phyloP scores from a whole-genome alignment of 2,329 filamentous ascomycete genomes.

The Kalaharituber pfeilii region DNA sequence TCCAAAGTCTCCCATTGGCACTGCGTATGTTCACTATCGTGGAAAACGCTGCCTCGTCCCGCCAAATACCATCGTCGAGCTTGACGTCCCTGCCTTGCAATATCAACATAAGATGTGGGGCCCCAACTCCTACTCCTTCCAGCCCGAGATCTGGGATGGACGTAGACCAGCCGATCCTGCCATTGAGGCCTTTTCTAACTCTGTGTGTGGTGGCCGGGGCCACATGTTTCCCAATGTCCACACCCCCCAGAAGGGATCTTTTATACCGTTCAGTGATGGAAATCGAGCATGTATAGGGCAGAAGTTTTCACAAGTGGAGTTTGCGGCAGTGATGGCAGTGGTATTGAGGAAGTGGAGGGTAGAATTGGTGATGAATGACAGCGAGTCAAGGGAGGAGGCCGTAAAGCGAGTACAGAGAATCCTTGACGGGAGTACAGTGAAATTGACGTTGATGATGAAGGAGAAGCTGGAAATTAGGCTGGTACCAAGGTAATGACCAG shows the following conservation, averaged over 20 bases:
- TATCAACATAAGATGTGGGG: background rate
- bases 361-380: background rate
- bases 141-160: background rate
- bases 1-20: background rate
- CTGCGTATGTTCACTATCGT: no score
- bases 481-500: background rate
- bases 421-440: background rate
- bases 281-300: background rate
- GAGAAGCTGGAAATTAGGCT: background rate
- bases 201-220: background rate
- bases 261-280: background rate
- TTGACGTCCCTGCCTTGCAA: background rate
- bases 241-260: slow-evolving; percentile 4
- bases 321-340: background rate
- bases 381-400: background rate
- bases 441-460: background rate
- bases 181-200: background rate
- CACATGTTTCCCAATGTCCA: background rate
- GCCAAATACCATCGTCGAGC: background rate
- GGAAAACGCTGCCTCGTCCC: background rate
- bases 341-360: background rate
- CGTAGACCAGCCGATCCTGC: background rate
- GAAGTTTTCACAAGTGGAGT: background rate
- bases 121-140: background rate
- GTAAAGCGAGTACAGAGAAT: background rate